Evolutionary conservation across 2,329 filamentous ascomycete genomes (phyloP).

Genomic region (Penicillium hordei): DNA sequence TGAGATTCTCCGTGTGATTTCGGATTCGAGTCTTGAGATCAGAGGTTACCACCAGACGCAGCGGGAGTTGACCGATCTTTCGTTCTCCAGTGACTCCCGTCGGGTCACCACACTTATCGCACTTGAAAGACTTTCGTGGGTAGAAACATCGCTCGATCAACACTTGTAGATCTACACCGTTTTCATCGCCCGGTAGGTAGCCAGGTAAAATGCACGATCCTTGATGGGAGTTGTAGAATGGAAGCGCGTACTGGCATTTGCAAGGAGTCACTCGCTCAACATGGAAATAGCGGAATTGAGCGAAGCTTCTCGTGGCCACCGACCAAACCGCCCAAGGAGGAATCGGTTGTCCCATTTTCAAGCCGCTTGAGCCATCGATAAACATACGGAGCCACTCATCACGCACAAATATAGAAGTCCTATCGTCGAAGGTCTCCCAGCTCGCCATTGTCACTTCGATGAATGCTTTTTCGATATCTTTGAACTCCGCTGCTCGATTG

Average conservation of each 20-base stretch:
- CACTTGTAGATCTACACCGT: constrained; percentile 20
- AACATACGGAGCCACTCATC: constrained; percentile 22
- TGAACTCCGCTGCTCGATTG: constrained; percentile 18
- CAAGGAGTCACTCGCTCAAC: constrained; percentile 12
- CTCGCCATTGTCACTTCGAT: constrained; percentile 30
- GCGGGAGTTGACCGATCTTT: constrained; percentile 27
- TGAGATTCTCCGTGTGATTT: constrained; percentile 30
- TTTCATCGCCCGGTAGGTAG: constrained; percentile 11
- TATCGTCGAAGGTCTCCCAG: constrained; percentile 28
- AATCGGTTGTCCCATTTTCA: constrained; percentile 13
- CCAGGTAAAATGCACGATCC: constrained; percentile 17
- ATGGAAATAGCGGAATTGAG: constrained; percentile 29
- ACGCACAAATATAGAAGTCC: constrained; percentile 14
- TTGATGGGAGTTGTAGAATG: constrained; percentile 5
- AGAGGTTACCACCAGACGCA: constrained; percentile 32
- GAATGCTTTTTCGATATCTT: constrained; percentile 25
- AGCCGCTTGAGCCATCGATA: not conserved
- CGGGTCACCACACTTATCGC: constrained; percentile 10
- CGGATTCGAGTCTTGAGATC: constrained; percentile 11
- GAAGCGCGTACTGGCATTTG: not conserved
- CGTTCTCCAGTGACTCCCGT: constrained; percentile 4
- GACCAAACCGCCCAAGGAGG: constrained; percentile 28
- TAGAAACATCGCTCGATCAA: constrained; percentile 25
- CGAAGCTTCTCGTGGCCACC: constrained; percentile 24
- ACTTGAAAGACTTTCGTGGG: not conserved